phyloP scores from a whole-genome alignment of 108 stramenopile genomes.

The Fistulifera pelliculosa region DNA sequence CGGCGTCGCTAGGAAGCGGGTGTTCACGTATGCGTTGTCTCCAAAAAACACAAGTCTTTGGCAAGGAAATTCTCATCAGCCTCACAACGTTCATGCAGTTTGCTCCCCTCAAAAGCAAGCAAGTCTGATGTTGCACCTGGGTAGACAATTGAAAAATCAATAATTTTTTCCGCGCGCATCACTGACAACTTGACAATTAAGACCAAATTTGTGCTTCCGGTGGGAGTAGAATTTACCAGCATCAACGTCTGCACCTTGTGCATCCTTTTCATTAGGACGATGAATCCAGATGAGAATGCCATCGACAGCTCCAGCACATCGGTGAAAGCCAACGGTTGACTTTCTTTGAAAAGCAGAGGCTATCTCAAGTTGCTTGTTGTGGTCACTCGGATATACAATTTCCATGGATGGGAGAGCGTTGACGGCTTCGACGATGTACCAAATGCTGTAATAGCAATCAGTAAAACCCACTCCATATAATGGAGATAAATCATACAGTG shows the following conservation, averaged over 20 bases:
- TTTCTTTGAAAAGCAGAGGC: constrained; percentile 19
- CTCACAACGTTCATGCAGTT: not conserved
- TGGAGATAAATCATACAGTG: constrained; percentile 10
- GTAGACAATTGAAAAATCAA: constrained; percentile 14
- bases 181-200: constrained; percentile 20
- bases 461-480: constrained; percentile 8
- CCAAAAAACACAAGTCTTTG: constrained; percentile 17
- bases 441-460: constrained; percentile 4
- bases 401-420: constrained; percentile 3
- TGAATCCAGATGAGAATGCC: constrained; percentile 32
- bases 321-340: constrained; percentile 10
- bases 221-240: constrained; percentile 19
- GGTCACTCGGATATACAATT: constrained; percentile 12
- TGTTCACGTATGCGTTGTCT: constrained; percentile 27
- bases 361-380: constrained; percentile 16
- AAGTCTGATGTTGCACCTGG: constrained; percentile 9
- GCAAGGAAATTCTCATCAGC: constrained; percentile 6
- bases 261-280: constrained; percentile 12
- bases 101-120: constrained; percentile 14
- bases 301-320: constrained; percentile 32
- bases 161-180: constrained; percentile 8
- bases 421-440: constrained; percentile 12
- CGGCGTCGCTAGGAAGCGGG: constrained; percentile 23
- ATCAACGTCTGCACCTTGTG: constrained; percentile 9
- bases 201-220: constrained; percentile 27